These are phyloP conservation scores for Ustilago cynodontis DNA, from an alignment of 1,284 basidiomycete species.

Conservation along the genomic window DNA sequence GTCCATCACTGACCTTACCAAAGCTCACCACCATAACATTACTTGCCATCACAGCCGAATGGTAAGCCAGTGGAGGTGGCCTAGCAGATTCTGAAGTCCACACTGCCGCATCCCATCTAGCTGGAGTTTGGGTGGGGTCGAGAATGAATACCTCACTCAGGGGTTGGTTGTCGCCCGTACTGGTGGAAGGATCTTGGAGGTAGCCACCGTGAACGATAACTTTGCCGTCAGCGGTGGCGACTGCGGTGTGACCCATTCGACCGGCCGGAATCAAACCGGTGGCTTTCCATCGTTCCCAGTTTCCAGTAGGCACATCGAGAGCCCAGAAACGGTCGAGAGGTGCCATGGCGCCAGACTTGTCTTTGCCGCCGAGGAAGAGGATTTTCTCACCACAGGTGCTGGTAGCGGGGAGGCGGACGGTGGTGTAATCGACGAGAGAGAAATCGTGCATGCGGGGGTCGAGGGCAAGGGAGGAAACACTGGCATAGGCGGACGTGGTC, in stretches of 20 bases:
- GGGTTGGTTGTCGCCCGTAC: slow-evolving; percentile 28
- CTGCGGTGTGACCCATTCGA: slow-evolving; percentile 67
- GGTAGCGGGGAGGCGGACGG: slow-evolving; percentile 35
- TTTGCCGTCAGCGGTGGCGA: slow-evolving; percentile 56
- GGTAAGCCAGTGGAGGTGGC: slow-evolving; percentile 66
- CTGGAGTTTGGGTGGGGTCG: slow-evolving; percentile 51
- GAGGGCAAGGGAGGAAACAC: slow-evolving; percentile 32
- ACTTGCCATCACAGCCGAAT: slow-evolving; percentile 64
- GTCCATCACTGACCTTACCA: slow-evolving; percentile 40
- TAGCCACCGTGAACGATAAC: slow-evolving; percentile 69
- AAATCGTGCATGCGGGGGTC: slow-evolving; percentile 42
- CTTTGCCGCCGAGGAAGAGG: slow-evolving; percentile 68
- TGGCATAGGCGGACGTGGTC: slow-evolving; percentile 8
- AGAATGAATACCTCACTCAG: slow-evolving; percentile 63
- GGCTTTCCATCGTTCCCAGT: slow-evolving; percentile 59
- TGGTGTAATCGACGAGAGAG: slow-evolving; percentile 65
- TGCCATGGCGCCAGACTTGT: slow-evolving; percentile 51
- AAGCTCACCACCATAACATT: slow-evolving; percentile 67
- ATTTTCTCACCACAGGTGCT: slow-evolving; percentile 35
- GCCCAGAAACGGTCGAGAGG: slow-evolving; percentile 54
- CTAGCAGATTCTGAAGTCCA: slow-evolving; percentile 18
- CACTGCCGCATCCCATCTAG: slow-evolving; percentile 41
- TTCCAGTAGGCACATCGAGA: slow-evolving; percentile 54
- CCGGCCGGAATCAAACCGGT: slow-evolving; percentile 59
- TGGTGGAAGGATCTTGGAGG: slow-evolving; percentile 32